Evolutionary conservation across 805 yeast genomes (phyloP).

Genomic region (Candida pini): DNA sequence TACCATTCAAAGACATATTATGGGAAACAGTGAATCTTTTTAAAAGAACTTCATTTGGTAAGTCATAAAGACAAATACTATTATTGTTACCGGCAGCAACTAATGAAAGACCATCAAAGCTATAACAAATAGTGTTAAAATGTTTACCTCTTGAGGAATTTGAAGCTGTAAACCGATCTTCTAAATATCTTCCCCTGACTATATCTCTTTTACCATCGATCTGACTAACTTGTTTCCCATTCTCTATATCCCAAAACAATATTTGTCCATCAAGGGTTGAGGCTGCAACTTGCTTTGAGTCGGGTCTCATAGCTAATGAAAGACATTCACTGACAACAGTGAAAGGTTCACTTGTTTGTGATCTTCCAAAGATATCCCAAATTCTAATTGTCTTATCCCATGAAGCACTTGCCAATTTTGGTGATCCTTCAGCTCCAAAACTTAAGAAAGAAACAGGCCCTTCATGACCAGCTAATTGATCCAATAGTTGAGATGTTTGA

Average conservation of each 20-base stretch:
- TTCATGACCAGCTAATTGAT: conserved; percentile 85
- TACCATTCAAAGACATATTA: conserved; percentile 90
- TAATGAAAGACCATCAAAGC: conserved; percentile 82
- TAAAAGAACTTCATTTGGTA: conserved; percentile 79
- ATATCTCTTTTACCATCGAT: conserved; percentile 87
- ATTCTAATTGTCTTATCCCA: conserved; percentile 95
- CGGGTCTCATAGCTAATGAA: conserved; percentile 81
- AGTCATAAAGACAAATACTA: conserved; percentile 85
- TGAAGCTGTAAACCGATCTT: conserved; percentile 75
- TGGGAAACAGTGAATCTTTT: conserved; percentile 78
- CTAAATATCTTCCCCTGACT: conserved; percentile 74
- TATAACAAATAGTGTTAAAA: conserved; percentile 75
- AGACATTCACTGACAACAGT: conserved; percentile 81
- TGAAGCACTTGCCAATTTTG: conserved; percentile 77
- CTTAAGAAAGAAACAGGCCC: conserved; percentile 89
- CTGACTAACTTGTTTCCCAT: conserved; percentile 71
- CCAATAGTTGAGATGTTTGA: conserved; percentile 88
- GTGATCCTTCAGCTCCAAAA: conserved; percentile 71
- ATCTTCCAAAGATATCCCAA: conserved; percentile 88
- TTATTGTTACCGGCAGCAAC: conserved; percentile 94
- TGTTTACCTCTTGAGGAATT: conserved; percentile 80
- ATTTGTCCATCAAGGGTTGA: conserved; percentile 86
- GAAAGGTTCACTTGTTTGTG: conserved; percentile 86
- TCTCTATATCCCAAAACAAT: conserved; percentile 75
- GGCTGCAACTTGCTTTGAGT: conserved; percentile 85